Percentiles rank a stretch among this genome's conserved stretches.
phyloP scores from a whole-genome alignment of 2,329 filamentous ascomycete species.

The Diplodia intermedia region DNA sequence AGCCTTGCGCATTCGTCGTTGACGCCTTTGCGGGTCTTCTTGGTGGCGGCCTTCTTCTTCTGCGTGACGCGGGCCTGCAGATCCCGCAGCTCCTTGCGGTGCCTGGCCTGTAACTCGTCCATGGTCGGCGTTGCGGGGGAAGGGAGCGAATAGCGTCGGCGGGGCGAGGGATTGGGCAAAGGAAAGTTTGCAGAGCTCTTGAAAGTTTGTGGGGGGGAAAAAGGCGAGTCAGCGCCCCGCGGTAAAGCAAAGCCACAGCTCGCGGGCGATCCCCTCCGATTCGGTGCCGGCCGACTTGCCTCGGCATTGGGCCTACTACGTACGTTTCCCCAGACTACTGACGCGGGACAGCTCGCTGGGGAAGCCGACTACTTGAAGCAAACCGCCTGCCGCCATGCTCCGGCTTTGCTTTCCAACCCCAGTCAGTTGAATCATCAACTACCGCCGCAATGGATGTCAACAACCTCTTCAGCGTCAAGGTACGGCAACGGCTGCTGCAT shows the following conservation, averaged over 20 bases:
- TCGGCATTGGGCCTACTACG: conserved; percentile 19
- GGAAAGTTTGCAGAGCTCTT: conserved; percentile 1
- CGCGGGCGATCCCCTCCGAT: background rate
- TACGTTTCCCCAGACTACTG: conserved; percentile 30
- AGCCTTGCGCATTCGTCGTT: conserved; percentile 69
- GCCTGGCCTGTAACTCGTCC: conserved; percentile 78
- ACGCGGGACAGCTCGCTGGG: background rate
- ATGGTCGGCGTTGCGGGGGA: conserved; percentile 51
- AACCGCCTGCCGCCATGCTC: conserved; percentile 9
- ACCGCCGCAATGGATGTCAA: conserved; percentile 45
- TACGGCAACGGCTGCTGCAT: conserved; percentile 26
- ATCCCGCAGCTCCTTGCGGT: conserved; percentile 88
- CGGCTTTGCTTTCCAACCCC: background rate
- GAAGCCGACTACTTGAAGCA: conserved; percentile 9
- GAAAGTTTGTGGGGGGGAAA: background rate
- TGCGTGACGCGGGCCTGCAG: conserved; percentile 84
- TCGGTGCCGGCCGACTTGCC: conserved; percentile 24
- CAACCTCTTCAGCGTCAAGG: conserved; percentile 48
- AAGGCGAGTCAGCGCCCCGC: conserved; percentile 10
- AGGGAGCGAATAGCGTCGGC: background rate
- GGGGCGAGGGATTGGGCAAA: background rate
- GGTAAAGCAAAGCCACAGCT: conserved; percentile 4
- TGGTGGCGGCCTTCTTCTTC: conserved; percentile 96
- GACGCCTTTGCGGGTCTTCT: conserved; percentile 69
- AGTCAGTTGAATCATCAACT: background rate